Conservation (phyloP, 192 early-diverging fungal genomes). For the Allomyces arbusculus region DNA sequence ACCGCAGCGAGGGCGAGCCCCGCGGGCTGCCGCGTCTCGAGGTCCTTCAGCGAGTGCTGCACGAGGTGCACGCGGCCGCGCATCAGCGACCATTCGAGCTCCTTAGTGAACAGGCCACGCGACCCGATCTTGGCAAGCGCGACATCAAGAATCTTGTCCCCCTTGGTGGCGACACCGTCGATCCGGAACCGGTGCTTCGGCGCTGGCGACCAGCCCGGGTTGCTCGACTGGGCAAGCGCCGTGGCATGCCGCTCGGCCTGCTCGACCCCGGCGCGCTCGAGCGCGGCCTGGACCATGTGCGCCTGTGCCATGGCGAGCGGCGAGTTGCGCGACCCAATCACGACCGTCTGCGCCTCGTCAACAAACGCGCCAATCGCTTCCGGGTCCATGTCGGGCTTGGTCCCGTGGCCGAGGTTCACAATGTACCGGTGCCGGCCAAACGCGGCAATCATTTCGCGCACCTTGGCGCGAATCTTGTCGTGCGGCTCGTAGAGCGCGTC, state of each 20-base stretch:
- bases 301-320: slow-evolving; percentile 77
- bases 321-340: slow-evolving; percentile 67
- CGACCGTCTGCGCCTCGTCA: slow-evolving; percentile 9
- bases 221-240: background rate
- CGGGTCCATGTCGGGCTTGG: slow-evolving; percentile 63
- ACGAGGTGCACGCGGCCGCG: slow-evolving; percentile 52
- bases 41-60: slow-evolving; percentile 86
- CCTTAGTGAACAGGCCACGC: slow-evolving; percentile 78
- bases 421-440: slow-evolving; percentile 66
- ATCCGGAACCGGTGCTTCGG: slow-evolving; percentile 25
- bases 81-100: slow-evolving; percentile 60
- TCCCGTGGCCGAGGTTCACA: slow-evolving; percentile 93
- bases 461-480: slow-evolving; percentile 49
- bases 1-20: slow-evolving; percentile 70
- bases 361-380: slow-evolving; percentile 48
- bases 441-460: slow-evolving; percentile 51
- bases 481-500: slow-evolving; percentile 51
- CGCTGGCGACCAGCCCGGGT: slow-evolving; percentile 6
- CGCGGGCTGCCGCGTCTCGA: slow-evolving; percentile 63
- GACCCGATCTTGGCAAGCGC: slow-evolving; percentile 78
- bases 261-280: slow-evolving; percentile 16
- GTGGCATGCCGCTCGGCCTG: slow-evolving; percentile 27
- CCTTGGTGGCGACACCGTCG: slow-evolving; percentile 42
- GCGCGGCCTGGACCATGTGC: slow-evolving; percentile 31
- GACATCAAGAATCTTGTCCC: slow-evolving; percentile 63